phyloP scores from a whole-genome alignment of 192 early-diverging fungal species.

The Entomortierella beljakovae region DNA sequence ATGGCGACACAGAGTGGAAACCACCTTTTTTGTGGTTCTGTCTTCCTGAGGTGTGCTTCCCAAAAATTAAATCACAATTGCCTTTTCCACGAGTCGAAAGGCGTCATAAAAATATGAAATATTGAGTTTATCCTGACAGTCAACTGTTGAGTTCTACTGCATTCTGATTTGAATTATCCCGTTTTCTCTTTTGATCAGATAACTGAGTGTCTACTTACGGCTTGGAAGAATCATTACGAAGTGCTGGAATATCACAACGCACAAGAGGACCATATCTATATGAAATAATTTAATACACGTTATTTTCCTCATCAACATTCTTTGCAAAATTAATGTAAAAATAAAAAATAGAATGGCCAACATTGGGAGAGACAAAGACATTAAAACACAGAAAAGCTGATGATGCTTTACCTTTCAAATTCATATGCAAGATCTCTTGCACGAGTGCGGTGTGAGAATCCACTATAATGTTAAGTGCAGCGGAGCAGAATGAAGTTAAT shows the following conservation, averaged over 20 bases:
- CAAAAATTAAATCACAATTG: no score
- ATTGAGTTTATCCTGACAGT: neutral
- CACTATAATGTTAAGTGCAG: slow-evolving; percentile 55
- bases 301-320: neutral
- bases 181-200: neutral
- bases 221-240: slow-evolving; percentile 69
- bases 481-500: neutral
- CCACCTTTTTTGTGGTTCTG: no score
- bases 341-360: neutral
- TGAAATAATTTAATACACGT: neutral
- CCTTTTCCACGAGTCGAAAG: no score
- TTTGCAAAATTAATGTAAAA: neutral
- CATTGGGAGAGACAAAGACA: neutral
- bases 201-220: slow-evolving; percentile 68
- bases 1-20: no score
- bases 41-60: no score
- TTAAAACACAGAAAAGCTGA: neutral
- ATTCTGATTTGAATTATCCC: neutral
- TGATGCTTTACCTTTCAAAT: slow-evolving; percentile 84
- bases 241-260: slow-evolving; percentile 88
- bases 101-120: no score
- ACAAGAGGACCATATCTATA: slow-evolving; percentile 85
- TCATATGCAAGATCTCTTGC: slow-evolving; percentile 95
- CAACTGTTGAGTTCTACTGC: neutral
- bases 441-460: slow-evolving; percentile 80